Conservation (phyloP, 192 early-diverging fungal species). For the Mortierella alpina region DNA sequence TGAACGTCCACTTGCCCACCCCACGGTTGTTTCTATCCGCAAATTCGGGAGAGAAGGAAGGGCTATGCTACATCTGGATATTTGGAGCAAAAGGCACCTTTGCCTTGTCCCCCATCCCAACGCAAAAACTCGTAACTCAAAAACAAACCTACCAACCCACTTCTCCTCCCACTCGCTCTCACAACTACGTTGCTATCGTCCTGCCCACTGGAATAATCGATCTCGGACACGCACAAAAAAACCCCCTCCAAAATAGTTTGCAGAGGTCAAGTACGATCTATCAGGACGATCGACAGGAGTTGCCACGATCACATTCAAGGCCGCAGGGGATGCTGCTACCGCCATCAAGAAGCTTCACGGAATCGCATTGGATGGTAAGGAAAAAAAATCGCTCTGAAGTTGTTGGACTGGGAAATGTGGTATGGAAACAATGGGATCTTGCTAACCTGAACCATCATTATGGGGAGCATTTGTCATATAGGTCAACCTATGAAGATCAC, state of each 20-base stretch:
- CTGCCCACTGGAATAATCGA: not conserved
- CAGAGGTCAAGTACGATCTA: constrained; percentile 60
- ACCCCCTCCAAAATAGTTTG: constrained; percentile 18
- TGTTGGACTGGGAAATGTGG: not conserved
- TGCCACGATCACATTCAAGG: constrained; percentile 59
- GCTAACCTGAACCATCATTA: too few relatives aligned
- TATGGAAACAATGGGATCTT: not conserved
- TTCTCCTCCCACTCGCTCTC: not conserved
- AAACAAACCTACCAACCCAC: not conserved
- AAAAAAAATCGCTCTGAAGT: not conserved
- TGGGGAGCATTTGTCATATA: not conserved
- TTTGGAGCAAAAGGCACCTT: too few relatives aligned
- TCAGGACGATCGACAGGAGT: constrained; percentile 66
- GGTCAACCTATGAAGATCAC: constrained; percentile 51
- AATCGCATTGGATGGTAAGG: constrained; percentile 64
- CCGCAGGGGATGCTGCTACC: constrained; percentile 50
- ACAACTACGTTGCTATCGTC: not conserved
- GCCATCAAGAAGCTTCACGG: constrained; percentile 63
- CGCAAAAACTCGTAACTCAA: not conserved
- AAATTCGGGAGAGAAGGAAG: not conserved
- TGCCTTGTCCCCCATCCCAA: too few relatives aligned
- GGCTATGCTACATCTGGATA: constrained; percentile 9
- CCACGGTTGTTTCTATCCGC: too few relatives aligned
- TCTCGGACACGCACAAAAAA: not conserved
- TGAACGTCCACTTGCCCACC: too few relatives aligned